These are phyloP conservation scores for Solanum hybrid DNA, from an alignment of 305 asterid genomes.

Conservation along the genomic window DNA sequence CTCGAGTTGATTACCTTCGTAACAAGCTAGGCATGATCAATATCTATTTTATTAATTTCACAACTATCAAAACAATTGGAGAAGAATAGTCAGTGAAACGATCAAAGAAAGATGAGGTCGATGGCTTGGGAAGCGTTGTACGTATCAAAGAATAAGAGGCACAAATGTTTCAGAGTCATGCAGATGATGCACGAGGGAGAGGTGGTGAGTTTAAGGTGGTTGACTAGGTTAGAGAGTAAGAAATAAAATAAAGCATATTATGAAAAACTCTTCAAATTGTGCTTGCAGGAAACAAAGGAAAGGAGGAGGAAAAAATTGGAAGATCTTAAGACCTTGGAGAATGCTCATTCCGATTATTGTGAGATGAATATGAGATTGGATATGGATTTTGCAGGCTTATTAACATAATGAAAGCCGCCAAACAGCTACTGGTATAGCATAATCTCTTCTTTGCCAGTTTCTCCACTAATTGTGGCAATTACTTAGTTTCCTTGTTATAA, in stretches of 20 bases:
- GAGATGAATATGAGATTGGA: conserved; percentile 90
- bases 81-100: conserved; percentile 87
- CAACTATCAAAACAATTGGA: conserved; percentile 36
- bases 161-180: conserved; percentile 66
- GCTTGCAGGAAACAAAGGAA: conserved; percentile 64
- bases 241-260: conserved; percentile 47
- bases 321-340: conserved; percentile 65
- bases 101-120: conserved; percentile 35
- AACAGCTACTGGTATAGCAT: conserved; percentile 54
- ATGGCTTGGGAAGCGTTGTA: conserved; percentile 67
- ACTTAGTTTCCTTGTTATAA: background rate
- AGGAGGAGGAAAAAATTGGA: conserved; percentile 46
- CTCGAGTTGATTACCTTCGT: no score
- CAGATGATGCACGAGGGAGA: conserved; percentile 73
- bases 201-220: conserved; percentile 41
- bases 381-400: conserved; percentile 69
- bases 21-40: no score
- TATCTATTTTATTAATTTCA: background rate
- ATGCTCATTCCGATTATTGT: conserved; percentile 67
- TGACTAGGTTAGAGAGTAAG: conserved; percentile 46
- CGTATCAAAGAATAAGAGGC: conserved; percentile 80
- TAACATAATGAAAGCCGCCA: conserved; percentile 81
- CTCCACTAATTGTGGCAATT: background rate
- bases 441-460: background rate
- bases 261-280: conserved; percentile 46